A percentile compares a stretch with the other conserved stretches of the same genome.
These are phyloP conservation scores for Planoprotostelium fungivorum DNA, from an alignment of 78 protist genomes.

Conservation along the genomic window DNA sequence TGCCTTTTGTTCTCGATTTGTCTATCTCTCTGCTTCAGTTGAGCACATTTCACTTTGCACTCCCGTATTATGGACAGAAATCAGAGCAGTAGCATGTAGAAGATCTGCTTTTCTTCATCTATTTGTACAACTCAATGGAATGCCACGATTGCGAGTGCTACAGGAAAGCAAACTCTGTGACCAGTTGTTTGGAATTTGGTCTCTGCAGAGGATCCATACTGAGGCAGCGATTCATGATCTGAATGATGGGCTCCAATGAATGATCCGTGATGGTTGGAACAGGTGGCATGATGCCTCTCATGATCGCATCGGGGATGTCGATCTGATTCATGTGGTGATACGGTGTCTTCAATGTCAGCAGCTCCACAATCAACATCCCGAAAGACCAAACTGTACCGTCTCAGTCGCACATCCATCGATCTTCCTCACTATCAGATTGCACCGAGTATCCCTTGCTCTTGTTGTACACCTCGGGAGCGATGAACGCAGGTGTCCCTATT, in stretches of 20 bases:
- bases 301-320: slow-evolving; percentile 38
- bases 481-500: slow-evolving; percentile 49
- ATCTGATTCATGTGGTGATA: slow-evolving; percentile 44
- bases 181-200: slow-evolving; percentile 28
- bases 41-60: no score
- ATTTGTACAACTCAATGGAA: no score
- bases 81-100: no score
- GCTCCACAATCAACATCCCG: slow-evolving; percentile 35
- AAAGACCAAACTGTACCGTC: slow-evolving; percentile 29
- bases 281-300: slow-evolving; percentile 45
- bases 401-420: background rate
- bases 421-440: slow-evolving; percentile 30
- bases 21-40: no score
- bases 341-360: slow-evolving; percentile 28
- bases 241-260: slow-evolving; percentile 18
- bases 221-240: slow-evolving; percentile 21
- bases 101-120: no score
- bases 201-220: slow-evolving; percentile 27
- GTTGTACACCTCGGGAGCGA: slow-evolving; percentile 42
- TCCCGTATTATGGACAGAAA: no score
- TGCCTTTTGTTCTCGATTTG: no score
- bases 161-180: slow-evolving; percentile 21
- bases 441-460: slow-evolving; percentile 18
- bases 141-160: no score
- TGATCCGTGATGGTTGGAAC: slow-evolving; percentile 4